Evolutionary conservation across 805 yeast genomes (phyloP).

Genomic region (Myxozyma melibiosi): DNA sequence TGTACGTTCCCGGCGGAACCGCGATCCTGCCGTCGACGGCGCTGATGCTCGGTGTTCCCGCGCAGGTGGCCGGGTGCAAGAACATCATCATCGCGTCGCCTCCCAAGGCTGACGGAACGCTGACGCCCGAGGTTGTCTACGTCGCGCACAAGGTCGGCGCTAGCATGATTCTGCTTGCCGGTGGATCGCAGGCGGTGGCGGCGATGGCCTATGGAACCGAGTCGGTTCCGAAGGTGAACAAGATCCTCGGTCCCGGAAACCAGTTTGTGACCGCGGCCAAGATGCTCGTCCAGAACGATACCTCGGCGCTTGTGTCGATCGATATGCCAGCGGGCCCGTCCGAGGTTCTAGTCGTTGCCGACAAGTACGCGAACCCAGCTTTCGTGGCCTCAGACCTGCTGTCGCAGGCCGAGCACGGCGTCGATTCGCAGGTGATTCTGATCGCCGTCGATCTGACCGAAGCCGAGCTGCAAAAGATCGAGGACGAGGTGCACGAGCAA

Average conservation of each 20-base stretch:
- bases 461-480: constrained; percentile 65
- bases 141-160: constrained; percentile 98
- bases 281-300: constrained; percentile 95
- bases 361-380: constrained; percentile 82
- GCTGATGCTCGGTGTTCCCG: constrained; percentile 97
- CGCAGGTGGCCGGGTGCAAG: constrained; percentile 94
- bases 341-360: constrained; percentile 91
- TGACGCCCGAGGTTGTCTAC: constrained; percentile 96
- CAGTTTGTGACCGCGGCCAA: constrained; percentile 99
- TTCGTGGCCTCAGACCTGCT: constrained; percentile 95
- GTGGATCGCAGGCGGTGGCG: constrained; percentile 99
- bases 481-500: constrained; percentile 80
- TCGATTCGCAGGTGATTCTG: constrained; percentile 94
- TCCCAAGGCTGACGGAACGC: constrained; percentile 87
- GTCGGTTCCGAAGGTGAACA: constrained; percentile 88
- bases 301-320: constrained; percentile 90
- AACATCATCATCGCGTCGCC: constrained; percentile 94
- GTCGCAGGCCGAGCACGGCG: constrained; percentile 98
- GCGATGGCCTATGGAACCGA: constrained; percentile 99
- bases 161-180: constrained; percentile 85
- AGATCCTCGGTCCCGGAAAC: constrained; percentile 98
- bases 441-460: constrained; percentile 74
- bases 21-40: constrained; percentile 98
- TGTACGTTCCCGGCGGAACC: constrained; percentile 98
- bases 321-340: constrained; percentile 99